Base-by-base conservation (phyloP, 371 early-diverging fungal genomes). In the Dinochytrium kinnereticum region DNA sequence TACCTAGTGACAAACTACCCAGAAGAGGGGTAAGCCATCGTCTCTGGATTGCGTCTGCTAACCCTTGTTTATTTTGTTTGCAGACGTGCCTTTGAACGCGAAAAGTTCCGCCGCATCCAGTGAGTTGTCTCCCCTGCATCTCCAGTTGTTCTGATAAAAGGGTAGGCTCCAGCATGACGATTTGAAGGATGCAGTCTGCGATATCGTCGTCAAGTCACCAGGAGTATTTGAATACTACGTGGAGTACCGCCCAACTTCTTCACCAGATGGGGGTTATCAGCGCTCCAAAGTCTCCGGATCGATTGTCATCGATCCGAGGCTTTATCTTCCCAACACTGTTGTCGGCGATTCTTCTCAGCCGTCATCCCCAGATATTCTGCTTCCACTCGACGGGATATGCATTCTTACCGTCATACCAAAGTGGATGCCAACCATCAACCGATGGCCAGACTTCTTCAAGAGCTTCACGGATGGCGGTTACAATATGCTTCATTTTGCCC, bases 401-500 rank as follows among this genome's bases (percentile, higher is more conserved):
- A 84, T 96, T 53, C 86, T 95, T 75, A 94, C 97, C 0, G 87
- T 96, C 36, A 90, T 95, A 1, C 96, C 98, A 24, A 97, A 97
- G 78, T 96, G 97, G 95, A 87, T 98, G 86, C 97, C 97, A 1
- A 90, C 89, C 33, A 76, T 98, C 64, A 79, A 83, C 1, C 66
- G 85, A 66, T 98, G 99, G 99, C 78, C 86, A 15, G 77, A 85
- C 17, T 90, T 92, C 73, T 85, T 97, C 64, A 82, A 89, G 19
- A 80, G 82, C 26, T 89, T 92, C 64, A 71, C 91, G 51, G 81
- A 90, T 21, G 81, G 89, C 21, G 94, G 95, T 26, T 98, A 96
- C 86, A 98, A 98, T 78, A 95, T 96, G 95, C 88, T 98, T 34
- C 99, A 98, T 77, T 96, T 96, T 84, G 95, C 95, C 0, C 99